These are phyloP conservation scores for Sophora flavescens DNA, from an alignment of 306 rosid genomes.

Conservation along the genomic window DNA sequence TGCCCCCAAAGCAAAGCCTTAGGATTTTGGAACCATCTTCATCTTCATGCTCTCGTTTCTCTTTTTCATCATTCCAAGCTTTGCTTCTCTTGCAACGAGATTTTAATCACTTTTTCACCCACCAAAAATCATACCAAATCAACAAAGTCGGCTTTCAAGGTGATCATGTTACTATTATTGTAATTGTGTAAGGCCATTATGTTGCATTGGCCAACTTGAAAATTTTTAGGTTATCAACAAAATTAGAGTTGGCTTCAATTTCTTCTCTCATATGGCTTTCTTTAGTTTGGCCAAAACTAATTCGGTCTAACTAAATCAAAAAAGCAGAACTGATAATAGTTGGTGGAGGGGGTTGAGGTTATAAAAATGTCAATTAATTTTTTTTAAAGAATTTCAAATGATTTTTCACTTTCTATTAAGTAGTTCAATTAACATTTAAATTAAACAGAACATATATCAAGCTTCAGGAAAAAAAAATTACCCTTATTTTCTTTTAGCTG, in stretches of 20 bases:
- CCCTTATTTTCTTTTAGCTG: too few species aligned
- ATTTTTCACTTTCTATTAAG: not conserved
- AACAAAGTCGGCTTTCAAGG: constrained; percentile 63
- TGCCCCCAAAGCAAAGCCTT: constrained; percentile 71
- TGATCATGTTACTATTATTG: constrained; percentile 57
- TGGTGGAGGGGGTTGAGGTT: too few species aligned
- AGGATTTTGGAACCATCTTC: constrained; percentile 55
- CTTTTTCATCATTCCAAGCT: constrained; percentile 52
- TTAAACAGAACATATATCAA: too few species aligned
- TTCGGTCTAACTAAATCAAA: not conserved
- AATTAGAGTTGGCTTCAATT: constrained; percentile 1
- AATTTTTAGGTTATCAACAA: not conserved
- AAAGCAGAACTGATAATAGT: not conserved
- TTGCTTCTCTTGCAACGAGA: constrained; percentile 51
- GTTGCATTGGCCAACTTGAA: not conserved
- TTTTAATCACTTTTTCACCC: constrained; percentile 49
- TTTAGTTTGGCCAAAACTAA: not conserved
- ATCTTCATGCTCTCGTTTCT: constrained; percentile 18
- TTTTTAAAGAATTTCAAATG: too few species aligned
- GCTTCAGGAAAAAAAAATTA: too few species aligned
- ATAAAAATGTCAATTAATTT: too few species aligned
- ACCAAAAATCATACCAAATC: constrained; percentile 47
- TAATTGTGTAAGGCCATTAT: constrained; percentile 28
- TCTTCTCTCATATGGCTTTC: not conserved
- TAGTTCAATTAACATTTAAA: not conserved